phyloP scores from a whole-genome alignment of 2,329 filamentous ascomycete genomes.

The Coniella lustricola region DNA sequence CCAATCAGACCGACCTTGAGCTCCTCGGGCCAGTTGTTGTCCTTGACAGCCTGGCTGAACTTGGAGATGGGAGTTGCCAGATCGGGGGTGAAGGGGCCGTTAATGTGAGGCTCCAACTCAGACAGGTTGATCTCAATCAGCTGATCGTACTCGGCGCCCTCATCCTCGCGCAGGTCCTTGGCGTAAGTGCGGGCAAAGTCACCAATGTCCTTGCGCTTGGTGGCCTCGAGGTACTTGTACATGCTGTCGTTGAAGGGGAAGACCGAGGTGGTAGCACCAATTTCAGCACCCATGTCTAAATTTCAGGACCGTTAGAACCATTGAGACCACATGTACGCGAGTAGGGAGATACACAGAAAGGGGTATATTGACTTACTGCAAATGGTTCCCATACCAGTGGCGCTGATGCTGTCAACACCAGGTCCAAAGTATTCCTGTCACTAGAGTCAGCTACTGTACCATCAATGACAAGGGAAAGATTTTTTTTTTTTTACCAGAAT shows the following conservation, averaged over 20 bases:
- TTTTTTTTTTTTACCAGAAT: slow-evolving; percentile 36
- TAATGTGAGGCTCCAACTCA: slow-evolving; percentile 95
- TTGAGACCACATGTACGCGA: neutral
- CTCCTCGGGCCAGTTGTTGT: slow-evolving; percentile 93
- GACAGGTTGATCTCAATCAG: slow-evolving; percentile 92
- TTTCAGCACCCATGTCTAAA: slow-evolving; percentile 46
- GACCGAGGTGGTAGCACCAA: slow-evolving; percentile 81
- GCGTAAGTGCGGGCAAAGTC: slow-evolving; percentile 83
- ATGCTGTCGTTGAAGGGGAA: slow-evolving; percentile 98
- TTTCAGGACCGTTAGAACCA: neutral
- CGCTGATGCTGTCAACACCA: slow-evolving; percentile 66
- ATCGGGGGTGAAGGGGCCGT: slow-evolving; percentile 98
- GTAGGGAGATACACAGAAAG: no score
- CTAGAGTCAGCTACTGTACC: no score
- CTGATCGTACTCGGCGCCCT: slow-evolving; percentile 92
- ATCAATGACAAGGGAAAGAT: no score
- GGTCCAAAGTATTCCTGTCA: slow-evolving; percentile 31
- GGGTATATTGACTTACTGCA: slow-evolving; percentile 46
- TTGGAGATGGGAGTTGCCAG: slow-evolving; percentile 96
- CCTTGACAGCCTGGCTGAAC: slow-evolving; percentile 89
- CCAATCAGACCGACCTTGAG: slow-evolving; percentile 96
- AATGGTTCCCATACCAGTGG: slow-evolving; percentile 84
- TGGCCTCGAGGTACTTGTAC: slow-evolving; percentile 91
- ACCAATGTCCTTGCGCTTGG: slow-evolving; percentile 84
- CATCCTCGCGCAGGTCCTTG: slow-evolving; percentile 76